A percentile compares a stretch with the other conserved stretches of the same genome.
These are phyloP conservation scores for Glomus cerebriforme DNA, from an alignment of 192 early-diverging fungal genomes.

Conservation along the genomic window DNA sequence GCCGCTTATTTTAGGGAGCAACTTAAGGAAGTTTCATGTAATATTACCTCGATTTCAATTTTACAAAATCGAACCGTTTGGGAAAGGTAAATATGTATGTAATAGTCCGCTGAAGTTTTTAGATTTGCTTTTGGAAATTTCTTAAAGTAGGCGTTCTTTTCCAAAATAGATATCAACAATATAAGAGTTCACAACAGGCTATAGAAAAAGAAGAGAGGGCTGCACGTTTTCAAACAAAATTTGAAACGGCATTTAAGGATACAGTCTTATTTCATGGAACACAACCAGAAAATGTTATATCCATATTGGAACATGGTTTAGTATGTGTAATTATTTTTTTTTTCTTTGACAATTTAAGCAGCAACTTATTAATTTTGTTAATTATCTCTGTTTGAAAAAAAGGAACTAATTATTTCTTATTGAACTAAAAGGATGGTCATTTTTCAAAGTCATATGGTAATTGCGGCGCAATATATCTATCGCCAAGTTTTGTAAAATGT, in stretches of 20 bases:
- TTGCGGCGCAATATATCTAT: constrained; percentile 27
- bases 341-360: background rate
- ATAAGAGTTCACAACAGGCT: background rate
- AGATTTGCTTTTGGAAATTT: background rate
- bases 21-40: background rate
- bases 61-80: constrained; percentile 5
- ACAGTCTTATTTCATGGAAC: constrained; percentile 29
- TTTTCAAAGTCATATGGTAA: constrained; percentile 1
- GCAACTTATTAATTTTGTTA: background rate
- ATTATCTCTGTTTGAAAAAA: background rate
- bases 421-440: constrained; percentile 11
- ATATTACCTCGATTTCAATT: constrained; percentile 1
- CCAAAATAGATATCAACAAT: constrained; percentile 16
- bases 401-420: background rate
- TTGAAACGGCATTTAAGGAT: constrained; percentile 7
- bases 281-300: constrained; percentile 14
- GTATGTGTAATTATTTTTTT: background rate
- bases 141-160: background rate
- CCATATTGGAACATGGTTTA: constrained; percentile 20
- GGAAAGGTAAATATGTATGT: constrained; percentile 18
- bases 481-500: constrained; percentile 25
- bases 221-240: background rate
- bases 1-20: constrained; percentile 2
- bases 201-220: background rate
- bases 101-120: background rate